Evolutionary conservation across 805 yeast species (phyloP).

Genomic region (Spathaspora boniae): DNA sequence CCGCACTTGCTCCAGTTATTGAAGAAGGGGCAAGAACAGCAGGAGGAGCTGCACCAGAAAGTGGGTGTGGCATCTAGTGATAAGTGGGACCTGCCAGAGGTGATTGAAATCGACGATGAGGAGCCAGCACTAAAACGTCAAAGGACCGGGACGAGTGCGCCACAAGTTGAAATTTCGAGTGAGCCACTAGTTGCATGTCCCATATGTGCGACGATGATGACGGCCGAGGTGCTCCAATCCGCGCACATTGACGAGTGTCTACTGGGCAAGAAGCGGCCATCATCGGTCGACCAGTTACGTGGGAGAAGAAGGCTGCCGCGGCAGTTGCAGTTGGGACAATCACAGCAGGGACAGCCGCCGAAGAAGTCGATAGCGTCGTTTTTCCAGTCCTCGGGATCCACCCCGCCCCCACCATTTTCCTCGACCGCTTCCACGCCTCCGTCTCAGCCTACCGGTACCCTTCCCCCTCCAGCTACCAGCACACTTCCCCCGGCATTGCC

Average conservation of each 20-base stretch:
- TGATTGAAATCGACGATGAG: background rate
- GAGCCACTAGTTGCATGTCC: constrained; percentile 56
- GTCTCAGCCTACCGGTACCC: background rate
- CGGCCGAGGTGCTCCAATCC: constrained; percentile 52
- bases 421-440: too few species aligned
- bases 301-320: background rate
- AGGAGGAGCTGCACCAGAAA: background rate
- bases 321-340: constrained; percentile 2
- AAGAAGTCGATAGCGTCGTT: constrained; percentile 25
- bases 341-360: constrained; percentile 12
- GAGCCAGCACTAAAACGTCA: too few species aligned
- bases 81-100: background rate
- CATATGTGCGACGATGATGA: constrained; percentile 54
- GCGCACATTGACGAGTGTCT: constrained; percentile 64
- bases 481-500: background rate
- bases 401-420: too few species aligned
- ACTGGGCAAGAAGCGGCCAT: constrained; percentile 18
- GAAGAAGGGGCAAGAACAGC: background rate
- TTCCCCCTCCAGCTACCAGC: background rate
- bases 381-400: constrained; percentile 17
- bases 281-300: too few species aligned
- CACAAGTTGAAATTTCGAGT: too few species aligned
- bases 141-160: too few species aligned
- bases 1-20: constrained; percentile 11
- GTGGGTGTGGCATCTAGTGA: constrained; percentile 3